Percentiles rank a stretch among this genome's conserved stretches.
Evolutionary conservation across 1,284 basidiomycete genomes (phyloP).

Genomic region (Cutaneotrichosporon dermatis): DNA sequence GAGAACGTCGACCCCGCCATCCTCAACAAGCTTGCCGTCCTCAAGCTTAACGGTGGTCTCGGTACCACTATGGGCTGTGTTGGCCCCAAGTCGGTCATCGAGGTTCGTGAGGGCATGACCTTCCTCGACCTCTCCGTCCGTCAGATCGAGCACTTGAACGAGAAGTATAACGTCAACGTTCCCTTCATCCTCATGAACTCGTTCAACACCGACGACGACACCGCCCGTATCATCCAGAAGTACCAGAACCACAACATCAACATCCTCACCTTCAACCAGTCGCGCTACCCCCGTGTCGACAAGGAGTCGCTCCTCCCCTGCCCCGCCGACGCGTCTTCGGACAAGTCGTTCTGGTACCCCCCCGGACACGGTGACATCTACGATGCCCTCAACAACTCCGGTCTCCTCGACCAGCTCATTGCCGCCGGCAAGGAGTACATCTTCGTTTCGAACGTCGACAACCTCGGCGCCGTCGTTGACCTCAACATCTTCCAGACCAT

Average conservation of each 20-base stretch:
- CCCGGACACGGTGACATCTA: conserved; percentile 90
- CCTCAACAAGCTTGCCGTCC: conserved; percentile 91
- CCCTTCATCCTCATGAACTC: conserved; percentile 99
- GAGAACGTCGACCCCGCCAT: conserved; percentile 62
- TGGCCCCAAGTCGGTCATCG: conserved; percentile 72
- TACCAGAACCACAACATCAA: conserved; percentile 95
- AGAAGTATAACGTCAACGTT: conserved; percentile 65
- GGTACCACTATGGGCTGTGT: conserved; percentile 59
- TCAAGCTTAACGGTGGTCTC: conserved; percentile 99
- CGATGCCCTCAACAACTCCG: conserved; percentile 68
- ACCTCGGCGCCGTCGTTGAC: conserved; percentile 91
- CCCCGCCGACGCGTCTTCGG: conserved; percentile 77
- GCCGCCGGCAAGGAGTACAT: conserved; percentile 97
- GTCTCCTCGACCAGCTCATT: conserved; percentile 90
- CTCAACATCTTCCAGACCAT: conserved; percentile 66
- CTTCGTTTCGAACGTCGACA: conserved; percentile 99
- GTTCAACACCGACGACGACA: conserved; percentile 98
- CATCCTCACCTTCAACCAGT: conserved; percentile 91
- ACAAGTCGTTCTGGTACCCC: conserved; percentile 98
- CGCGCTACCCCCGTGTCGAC: conserved; percentile 93
- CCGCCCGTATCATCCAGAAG: conserved; percentile 97
- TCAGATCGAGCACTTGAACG: conserved; percentile 82
- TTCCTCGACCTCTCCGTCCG: conserved; percentile 96
- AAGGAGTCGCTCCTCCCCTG: conserved; percentile 90
- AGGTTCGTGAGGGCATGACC: conserved; percentile 97